Conservation (phyloP, 225 moss, liverwort and hornwort species). For the Lunularia cruciata region DNA sequence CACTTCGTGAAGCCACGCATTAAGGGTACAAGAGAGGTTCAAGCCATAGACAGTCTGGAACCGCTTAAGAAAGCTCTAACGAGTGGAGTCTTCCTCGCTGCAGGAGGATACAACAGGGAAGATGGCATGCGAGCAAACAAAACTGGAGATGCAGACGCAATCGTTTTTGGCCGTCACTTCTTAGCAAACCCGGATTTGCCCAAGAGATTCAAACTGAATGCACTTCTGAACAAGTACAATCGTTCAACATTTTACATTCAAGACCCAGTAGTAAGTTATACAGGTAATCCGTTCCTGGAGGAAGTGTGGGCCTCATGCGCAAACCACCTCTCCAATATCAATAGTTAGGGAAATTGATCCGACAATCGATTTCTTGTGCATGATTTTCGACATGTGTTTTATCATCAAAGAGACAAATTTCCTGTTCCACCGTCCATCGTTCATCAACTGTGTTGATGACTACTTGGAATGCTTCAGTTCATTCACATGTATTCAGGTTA, state of each 20-base stretch:
- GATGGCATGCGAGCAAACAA: constrained; percentile 44
- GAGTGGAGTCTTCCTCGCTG: constrained; percentile 52
- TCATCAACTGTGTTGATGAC: too few species aligned
- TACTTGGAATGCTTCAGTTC: too few species aligned
- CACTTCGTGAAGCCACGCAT: constrained; percentile 59
- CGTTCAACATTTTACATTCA: constrained; percentile 49
- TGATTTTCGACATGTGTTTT: too few species aligned
- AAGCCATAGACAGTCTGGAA: constrained; percentile 29
- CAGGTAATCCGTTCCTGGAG: constrained; percentile 51
- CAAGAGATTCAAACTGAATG: constrained; percentile 55
- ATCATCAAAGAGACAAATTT: too few species aligned
- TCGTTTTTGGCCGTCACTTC: constrained; percentile 64
- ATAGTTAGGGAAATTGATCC: too few species aligned
- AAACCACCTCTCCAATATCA: neutral
- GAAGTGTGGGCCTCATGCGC: neutral
- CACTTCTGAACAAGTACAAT: constrained; percentile 63
- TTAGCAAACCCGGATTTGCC: constrained; percentile 69
- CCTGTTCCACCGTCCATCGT: too few species aligned
- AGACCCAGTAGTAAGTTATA: constrained; percentile 51
- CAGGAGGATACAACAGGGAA: constrained; percentile 66
- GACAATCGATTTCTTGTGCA: too few species aligned
- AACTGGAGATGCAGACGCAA: constrained; percentile 53
- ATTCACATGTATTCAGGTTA: too few species aligned
- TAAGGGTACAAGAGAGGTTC: constrained; percentile 20
- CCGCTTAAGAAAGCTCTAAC: constrained; percentile 59